These are phyloP conservation scores for Trichoderma breve DNA, from an alignment of 2,329 filamentous ascomycete genomes.

Conservation along the genomic window DNA sequence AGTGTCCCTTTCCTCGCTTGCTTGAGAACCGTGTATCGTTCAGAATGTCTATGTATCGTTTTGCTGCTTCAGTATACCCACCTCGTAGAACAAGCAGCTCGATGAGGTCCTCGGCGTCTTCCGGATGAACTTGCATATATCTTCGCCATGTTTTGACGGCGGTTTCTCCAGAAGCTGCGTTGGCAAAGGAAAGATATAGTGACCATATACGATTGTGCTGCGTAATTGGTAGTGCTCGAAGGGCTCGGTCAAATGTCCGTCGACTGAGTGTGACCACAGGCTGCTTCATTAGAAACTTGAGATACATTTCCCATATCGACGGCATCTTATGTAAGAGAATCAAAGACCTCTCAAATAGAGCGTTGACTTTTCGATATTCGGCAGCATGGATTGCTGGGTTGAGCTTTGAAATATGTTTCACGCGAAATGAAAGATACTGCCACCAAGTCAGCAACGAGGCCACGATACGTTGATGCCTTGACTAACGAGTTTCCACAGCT, in stretches of 20 bases:
- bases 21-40: conserved; percentile 89
- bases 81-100: conserved; percentile 78
- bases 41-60: conserved; percentile 85
- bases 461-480: not conserved
- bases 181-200: conserved; percentile 85
- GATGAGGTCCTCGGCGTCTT: conserved; percentile 93
- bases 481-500: conserved; percentile 89
- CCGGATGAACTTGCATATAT: conserved; percentile 96
- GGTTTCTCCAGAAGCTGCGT: conserved; percentile 84
- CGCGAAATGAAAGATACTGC: conserved; percentile 81
- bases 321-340: conserved; percentile 99
- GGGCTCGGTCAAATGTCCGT: conserved; percentile 84
- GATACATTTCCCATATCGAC: conserved; percentile 96
- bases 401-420: conserved; percentile 74
- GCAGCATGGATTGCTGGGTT: conserved; percentile 76
- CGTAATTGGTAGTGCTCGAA: conserved; percentile 86
- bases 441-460: conserved; percentile 11
- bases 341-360: conserved; percentile 87
- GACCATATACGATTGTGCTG: conserved; percentile 97
- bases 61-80: conserved; percentile 86
- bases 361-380: conserved; percentile 92
- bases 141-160: conserved; percentile 91
- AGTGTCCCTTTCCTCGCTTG: conserved; percentile 90
- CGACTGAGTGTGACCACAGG: conserved; percentile 86
- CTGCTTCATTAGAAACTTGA: conserved; percentile 84